Evolutionary conservation across 2,329 filamentous ascomycete species (phyloP).

Genomic region (Metarhizium rileyi): DNA sequence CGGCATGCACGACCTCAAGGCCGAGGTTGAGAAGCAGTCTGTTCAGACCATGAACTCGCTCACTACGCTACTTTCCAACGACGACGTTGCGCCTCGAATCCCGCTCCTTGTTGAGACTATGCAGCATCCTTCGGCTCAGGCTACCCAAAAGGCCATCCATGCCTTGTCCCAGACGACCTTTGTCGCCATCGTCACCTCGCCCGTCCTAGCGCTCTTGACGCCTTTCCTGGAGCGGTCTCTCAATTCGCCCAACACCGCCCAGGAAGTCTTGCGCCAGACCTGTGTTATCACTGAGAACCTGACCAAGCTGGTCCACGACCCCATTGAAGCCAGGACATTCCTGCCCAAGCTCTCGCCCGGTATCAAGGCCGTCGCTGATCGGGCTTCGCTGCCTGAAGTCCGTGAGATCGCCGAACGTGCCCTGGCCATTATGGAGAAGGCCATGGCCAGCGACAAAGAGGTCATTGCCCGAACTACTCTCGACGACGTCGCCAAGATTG

Average conservation of each 20-base stretch:
- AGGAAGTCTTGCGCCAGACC: conserved; percentile 91
- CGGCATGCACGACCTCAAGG: conserved; percentile 95
- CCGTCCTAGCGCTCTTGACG: conserved; percentile 86
- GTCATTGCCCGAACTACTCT: conserved; percentile 57
- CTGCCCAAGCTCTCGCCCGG: conserved; percentile 89
- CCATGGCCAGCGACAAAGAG: conserved; percentile 66
- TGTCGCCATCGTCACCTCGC: conserved; percentile 89
- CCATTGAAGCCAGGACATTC: conserved; percentile 89
- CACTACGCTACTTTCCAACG: conserved; percentile 85
- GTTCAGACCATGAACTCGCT: conserved; percentile 84
- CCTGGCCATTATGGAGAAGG: conserved; percentile 79
- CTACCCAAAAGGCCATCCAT: conserved; percentile 90
- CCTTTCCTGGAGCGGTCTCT: conserved; percentile 89
- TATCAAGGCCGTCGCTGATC: conserved; percentile 78
- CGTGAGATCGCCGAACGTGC: conserved; percentile 80
- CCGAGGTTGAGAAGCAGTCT: conserved; percentile 82
- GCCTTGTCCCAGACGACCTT: conserved; percentile 98
- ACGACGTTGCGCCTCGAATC: conserved; percentile 88
- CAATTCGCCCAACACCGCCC: conserved; percentile 80
- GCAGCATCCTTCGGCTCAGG: conserved; percentile 83
- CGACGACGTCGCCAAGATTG: conserved; percentile 63
- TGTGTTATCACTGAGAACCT: conserved; percentile 96
- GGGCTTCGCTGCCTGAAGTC: conserved; percentile 89
- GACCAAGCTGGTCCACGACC: conserved; percentile 94
- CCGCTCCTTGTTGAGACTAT: conserved; percentile 89